phyloP scores from a whole-genome alignment of 768 basidiomycete genomes.

The Clitopilus hobsonii region DNA sequence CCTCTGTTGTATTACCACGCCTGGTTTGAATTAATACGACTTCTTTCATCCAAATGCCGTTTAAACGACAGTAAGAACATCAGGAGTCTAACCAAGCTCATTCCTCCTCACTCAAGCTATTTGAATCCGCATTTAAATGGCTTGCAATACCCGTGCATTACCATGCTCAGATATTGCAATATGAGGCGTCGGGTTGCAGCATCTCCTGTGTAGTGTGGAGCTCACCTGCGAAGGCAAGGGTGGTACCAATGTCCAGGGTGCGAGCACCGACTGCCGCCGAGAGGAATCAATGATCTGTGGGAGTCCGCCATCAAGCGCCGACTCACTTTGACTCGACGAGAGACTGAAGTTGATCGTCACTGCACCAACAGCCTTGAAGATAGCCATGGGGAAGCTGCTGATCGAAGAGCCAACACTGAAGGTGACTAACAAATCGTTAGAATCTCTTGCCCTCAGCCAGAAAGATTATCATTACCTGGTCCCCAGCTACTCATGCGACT shows the following conservation, averaged over 20 bases:
- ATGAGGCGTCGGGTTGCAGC: no score
- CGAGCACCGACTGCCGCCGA: slow-evolving; percentile 19
- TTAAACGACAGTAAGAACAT: no score
- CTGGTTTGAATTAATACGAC: no score
- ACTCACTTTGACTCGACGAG: slow-evolving; percentile 19
- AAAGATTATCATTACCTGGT: slow-evolving; percentile 15
- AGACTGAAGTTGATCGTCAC: slow-evolving; percentile 24
- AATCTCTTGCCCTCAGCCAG: no score
- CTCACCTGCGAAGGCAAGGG: slow-evolving; percentile 29
- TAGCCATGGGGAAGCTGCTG: slow-evolving; percentile 27
- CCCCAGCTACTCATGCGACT: slow-evolving; percentile 28
- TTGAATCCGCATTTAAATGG: no score
- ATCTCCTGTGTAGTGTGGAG: no score
- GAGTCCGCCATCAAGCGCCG: not conserved
- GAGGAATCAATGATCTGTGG: not conserved
- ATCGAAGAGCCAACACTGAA: slow-evolving; percentile 24
- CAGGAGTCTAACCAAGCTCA: no score
- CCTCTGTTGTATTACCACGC: no score
- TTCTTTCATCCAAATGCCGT: no score
- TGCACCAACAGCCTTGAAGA: slow-evolving; percentile 31
- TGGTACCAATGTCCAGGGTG: slow-evolving; percentile 30
- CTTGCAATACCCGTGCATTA: no score
- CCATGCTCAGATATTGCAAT: no score
- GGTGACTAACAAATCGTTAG: slow-evolving; percentile 19
- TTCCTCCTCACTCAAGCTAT: no score